A percentile compares a stretch with the other conserved stretches of the same genome.
Conservation (phyloP, 2,329 filamentous ascomycete genomes). For the Hypomyces rosellus region DNA sequence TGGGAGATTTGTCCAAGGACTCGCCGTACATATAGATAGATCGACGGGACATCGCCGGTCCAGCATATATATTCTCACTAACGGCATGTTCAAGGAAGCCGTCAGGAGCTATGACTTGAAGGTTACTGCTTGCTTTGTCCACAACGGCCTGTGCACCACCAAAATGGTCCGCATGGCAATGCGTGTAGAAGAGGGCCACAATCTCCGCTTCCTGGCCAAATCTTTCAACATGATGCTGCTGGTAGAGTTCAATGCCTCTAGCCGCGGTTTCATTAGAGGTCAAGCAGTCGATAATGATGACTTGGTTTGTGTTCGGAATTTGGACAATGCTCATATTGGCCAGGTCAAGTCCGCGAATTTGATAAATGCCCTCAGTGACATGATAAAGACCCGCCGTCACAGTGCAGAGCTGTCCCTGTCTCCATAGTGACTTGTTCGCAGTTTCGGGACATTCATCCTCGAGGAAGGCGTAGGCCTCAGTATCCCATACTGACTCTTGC, state of each 20-base stretch:
- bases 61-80: constrained; percentile 33
- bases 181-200: constrained; percentile 33
- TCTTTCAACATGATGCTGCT: constrained; percentile 13
- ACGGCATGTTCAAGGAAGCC: constrained; percentile 33
- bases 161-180: constrained; percentile 35
- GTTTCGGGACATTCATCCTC: constrained; percentile 8
- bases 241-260: constrained; percentile 29
- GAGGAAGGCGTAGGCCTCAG: constrained; percentile 21
- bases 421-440: constrained; percentile 14
- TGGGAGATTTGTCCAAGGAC: constrained; percentile 20
- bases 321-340: constrained; percentile 36
- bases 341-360: constrained; percentile 34
- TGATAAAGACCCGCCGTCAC: constrained; percentile 27
- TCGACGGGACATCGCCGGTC: constrained; percentile 32
- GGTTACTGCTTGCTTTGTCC: constrained; percentile 7
- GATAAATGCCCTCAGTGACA: constrained; percentile 30
- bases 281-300: constrained; percentile 34
- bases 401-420: constrained; percentile 12
- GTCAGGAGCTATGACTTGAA: constrained; percentile 27
- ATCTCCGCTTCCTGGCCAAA: constrained; percentile 16
- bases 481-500: constrained; percentile 17
- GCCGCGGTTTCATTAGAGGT: constrained; percentile 29
- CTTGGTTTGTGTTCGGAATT: constrained; percentile 21
- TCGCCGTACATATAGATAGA: constrained; percentile 35
- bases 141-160: constrained; percentile 22